These are phyloP conservation scores for Aspergillus fumigatiaffinis DNA, from an alignment of 2,329 filamentous ascomycete species.

Conservation along the genomic window DNA sequence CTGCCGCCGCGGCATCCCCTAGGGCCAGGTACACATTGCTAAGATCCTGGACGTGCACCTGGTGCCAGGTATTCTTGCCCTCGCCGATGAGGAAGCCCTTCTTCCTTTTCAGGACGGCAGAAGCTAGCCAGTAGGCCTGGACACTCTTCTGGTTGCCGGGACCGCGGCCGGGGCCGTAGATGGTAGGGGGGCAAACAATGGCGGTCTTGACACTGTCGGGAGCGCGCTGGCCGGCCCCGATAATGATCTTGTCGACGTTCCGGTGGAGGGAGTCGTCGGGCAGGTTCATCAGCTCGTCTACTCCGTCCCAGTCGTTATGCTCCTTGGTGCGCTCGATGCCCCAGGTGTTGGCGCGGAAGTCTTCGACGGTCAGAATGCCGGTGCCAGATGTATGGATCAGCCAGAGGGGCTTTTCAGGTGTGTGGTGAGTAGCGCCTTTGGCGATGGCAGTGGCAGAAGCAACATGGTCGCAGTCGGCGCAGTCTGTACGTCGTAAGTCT, in stretches of 20 bases:
- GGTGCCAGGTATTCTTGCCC: conserved; percentile 39
- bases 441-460: conserved; percentile 39
- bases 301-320: conserved; percentile 45
- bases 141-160: conserved; percentile 38
- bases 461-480: conserved; percentile 43
- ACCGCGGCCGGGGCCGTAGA: conserved; percentile 39
- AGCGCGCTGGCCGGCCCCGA: conserved; percentile 23
- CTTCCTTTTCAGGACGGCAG: conserved; percentile 33
- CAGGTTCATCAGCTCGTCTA: conserved; percentile 39
- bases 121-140: conserved; percentile 39
- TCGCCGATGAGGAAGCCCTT: conserved; percentile 38
- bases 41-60: conserved; percentile 41
- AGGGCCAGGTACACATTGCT: conserved; percentile 35
- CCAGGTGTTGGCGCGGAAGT: conserved; percentile 35
- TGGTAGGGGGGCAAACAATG: conserved; percentile 39
- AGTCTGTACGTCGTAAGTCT: conserved; percentile 26
- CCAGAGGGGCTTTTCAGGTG: conserved; percentile 34
- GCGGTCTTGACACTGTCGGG: conserved; percentile 33
- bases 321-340: conserved; percentile 42
- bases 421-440: conserved; percentile 36
- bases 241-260: conserved; percentile 39
- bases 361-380: conserved; percentile 41
- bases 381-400: conserved; percentile 46
- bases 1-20: conserved; percentile 36
- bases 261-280: conserved; percentile 40